Percentiles rank a stretch among this genome's conserved stretches.
phyloP scores from a whole-genome alignment of 1,284 basidiomycete genomes.

The Melanopsichium pennsylvanicum region DNA sequence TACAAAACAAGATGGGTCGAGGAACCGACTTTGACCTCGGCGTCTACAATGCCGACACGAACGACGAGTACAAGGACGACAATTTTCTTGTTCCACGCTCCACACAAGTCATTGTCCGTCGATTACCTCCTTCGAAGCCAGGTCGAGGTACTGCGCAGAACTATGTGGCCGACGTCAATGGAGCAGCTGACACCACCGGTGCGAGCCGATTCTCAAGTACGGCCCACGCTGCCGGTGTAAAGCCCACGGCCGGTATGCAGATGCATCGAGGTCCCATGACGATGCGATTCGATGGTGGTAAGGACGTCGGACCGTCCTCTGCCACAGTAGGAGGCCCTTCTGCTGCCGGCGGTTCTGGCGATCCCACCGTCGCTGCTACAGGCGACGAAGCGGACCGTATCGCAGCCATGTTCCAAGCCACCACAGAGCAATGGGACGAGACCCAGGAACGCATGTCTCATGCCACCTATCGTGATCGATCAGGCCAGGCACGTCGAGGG shows the following conservation, averaged over 20 bases:
- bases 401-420: constrained; percentile 92
- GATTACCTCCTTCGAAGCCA: constrained; percentile 81
- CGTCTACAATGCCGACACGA: constrained; percentile 70
- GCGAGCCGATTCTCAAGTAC: constrained; percentile 29
- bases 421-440: constrained; percentile 91
- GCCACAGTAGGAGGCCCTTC: background rate
- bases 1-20: constrained; percentile 93
- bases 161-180: constrained; percentile 75
- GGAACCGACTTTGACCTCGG: constrained; percentile 96
- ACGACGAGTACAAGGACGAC: constrained; percentile 86
- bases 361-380: constrained; percentile 18
- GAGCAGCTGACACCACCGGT: constrained; percentile 21
- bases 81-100: constrained; percentile 89
- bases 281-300: constrained; percentile 78
- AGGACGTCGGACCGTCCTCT: constrained; percentile 3
- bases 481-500: constrained; percentile 53
- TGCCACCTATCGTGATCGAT: constrained; percentile 60
- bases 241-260: constrained; percentile 9
- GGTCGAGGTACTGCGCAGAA: constrained; percentile 91
- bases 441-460: constrained; percentile 96
- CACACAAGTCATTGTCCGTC: constrained; percentile 89
- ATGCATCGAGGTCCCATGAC: constrained; percentile 72
- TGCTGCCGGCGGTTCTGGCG: background rate
- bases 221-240: constrained; percentile 28
- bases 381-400: constrained; percentile 68